Conservation (phyloP, 192 early-diverging fungal species). For the Coemansia sp. region DNA sequence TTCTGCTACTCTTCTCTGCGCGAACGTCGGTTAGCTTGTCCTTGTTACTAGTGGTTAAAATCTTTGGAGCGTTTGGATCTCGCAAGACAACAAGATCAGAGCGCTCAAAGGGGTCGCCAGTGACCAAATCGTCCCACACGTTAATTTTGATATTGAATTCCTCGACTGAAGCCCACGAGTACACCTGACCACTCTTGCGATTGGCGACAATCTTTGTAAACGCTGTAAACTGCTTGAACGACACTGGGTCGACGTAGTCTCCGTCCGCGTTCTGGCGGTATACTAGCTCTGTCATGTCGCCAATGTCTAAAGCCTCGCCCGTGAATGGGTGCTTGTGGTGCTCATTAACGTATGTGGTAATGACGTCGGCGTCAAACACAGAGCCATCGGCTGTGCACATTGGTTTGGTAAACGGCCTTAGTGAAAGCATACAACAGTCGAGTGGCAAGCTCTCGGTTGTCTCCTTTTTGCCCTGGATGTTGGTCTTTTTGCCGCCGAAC, state of each 20-base stretch:
- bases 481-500: constrained; percentile 66
- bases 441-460: constrained; percentile 64
- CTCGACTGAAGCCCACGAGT: constrained; percentile 81
- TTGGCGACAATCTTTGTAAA: constrained; percentile 86
- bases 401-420: constrained; percentile 83
- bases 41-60: constrained; percentile 14
- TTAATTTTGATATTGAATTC: constrained; percentile 83
- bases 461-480: constrained; percentile 53
- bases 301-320: constrained; percentile 69
- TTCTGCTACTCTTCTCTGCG: not conserved
- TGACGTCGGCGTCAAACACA: constrained; percentile 86
- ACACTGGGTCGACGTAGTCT: constrained; percentile 85
- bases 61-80: constrained; percentile 46
- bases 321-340: constrained; percentile 85
- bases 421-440: constrained; percentile 86
- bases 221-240: constrained; percentile 83
- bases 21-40: not conserved
- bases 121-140: constrained; percentile 84
- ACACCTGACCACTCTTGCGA: constrained; percentile 84
- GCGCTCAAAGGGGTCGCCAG: constrained; percentile 81
- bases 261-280: constrained; percentile 83
- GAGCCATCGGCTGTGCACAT: constrained; percentile 84
- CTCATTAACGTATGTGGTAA: constrained; percentile 78
- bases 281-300: constrained; percentile 73
- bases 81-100: constrained; percentile 90